A percentile compares a stretch with the other conserved stretches of the same genome.
Evolutionary conservation across 352 stramenopile species (phyloP).

Genomic region (Globisporangium lucens): DNA sequence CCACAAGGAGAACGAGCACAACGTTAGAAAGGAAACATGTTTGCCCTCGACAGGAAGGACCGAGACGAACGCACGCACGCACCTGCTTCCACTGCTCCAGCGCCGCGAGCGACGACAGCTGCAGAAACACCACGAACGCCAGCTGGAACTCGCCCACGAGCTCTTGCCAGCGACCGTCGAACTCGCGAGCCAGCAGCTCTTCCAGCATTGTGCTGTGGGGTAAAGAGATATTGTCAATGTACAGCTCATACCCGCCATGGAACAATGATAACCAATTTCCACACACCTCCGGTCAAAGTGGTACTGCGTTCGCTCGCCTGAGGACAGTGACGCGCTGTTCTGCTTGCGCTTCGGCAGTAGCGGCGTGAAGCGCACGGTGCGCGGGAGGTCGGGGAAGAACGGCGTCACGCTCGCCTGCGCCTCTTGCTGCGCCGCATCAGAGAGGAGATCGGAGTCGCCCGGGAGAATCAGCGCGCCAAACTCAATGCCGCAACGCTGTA

Average conservation of each 20-base stretch:
- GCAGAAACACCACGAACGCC: constrained; percentile 91
- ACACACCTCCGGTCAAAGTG: constrained; percentile 75
- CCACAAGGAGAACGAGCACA: background rate
- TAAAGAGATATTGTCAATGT: constrained; percentile 2
- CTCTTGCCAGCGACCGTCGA: constrained; percentile 55
- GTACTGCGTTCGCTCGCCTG: constrained; percentile 62
- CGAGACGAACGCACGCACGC: background rate
- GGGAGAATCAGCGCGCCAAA: constrained; percentile 65
- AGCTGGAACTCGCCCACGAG: constrained; percentile 93
- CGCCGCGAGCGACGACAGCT: constrained; percentile 90
- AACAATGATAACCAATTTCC: background rate
- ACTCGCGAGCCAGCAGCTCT: constrained; percentile 37
- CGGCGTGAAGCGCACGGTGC: constrained; percentile 67
- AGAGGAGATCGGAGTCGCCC: constrained; percentile 52
- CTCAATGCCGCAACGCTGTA: constrained; percentile 63
- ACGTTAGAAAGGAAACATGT: background rate
- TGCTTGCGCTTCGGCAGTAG: constrained; percentile 37
- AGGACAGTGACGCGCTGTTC: constrained; percentile 31
- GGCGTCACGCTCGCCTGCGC: constrained; percentile 33
- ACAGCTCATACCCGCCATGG: too few species aligned
- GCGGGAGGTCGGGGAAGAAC: constrained; percentile 71
- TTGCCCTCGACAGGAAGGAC: background rate
- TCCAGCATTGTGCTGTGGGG: constrained; percentile 40
- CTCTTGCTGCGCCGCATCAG: constrained; percentile 16
- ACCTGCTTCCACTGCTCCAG: constrained; percentile 94